Percentiles rank a stretch among this genome's conserved stretches.
These are phyloP conservation scores for Rhodamnia rubescens DNA, from an alignment of 345 rosid genomes.

Conservation along the genomic window DNA sequence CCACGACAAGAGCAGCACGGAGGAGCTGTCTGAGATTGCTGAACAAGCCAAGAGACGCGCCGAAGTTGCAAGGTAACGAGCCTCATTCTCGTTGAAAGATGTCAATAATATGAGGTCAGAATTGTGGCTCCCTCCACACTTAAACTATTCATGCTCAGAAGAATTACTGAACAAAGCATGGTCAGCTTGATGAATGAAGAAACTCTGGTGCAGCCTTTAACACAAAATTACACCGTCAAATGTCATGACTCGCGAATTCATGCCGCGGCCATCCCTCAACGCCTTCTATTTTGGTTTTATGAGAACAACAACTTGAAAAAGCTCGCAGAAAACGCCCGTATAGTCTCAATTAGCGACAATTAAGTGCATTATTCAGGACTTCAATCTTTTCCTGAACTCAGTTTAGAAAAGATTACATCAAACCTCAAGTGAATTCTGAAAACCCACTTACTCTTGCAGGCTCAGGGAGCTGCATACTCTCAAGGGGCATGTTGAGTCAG, in stretches of 20 bases:
- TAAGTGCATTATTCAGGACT: background rate
- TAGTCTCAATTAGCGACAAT: background rate
- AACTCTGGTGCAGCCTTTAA: background rate
- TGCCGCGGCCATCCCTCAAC: background rate
- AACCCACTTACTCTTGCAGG: conserved; percentile 16
- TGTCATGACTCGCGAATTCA: background rate
- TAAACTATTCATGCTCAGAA: background rate
- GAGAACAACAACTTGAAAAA: background rate
- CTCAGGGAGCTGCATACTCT: conserved; percentile 64
- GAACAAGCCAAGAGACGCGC: conserved; percentile 80
- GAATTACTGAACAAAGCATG: background rate
- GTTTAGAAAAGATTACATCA: background rate
- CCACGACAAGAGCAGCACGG: conserved; percentile 28
- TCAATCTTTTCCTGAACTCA: background rate
- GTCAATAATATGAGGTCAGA: background rate
- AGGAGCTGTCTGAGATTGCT: conserved; percentile 39
- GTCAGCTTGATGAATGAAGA: background rate
- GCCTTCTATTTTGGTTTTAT: background rate
- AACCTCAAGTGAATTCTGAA: background rate
- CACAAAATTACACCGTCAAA: background rate
- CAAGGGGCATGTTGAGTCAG: conserved; percentile 66
- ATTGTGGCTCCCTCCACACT: background rate
- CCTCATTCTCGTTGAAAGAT: background rate
- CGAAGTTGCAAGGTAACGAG: conserved; percentile 55
- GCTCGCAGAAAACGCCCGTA: background rate